phyloP scores from a whole-genome alignment of 768 basidiomycete genomes.

The Boletellus ananas region DNA sequence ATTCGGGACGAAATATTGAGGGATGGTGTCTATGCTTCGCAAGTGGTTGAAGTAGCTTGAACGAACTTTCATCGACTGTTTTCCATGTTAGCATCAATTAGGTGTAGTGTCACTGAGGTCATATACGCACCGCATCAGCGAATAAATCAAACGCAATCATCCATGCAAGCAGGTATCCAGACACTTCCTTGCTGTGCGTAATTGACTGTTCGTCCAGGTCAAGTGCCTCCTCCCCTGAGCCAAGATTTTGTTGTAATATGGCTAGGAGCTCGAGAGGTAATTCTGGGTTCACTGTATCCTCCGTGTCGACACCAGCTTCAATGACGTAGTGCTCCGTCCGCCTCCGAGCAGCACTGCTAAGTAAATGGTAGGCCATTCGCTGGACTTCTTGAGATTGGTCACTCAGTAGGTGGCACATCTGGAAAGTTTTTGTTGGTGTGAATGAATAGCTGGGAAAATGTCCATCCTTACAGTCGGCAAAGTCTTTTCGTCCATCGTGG shows the following conservation, averaged over 20 bases:
- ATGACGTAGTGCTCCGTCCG: slow-evolving; percentile 82
- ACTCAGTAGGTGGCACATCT: slow-evolving; percentile 80
- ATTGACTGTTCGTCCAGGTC: slow-evolving; percentile 40
- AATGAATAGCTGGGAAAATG: background rate
- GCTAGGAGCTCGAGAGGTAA: slow-evolving; percentile 66
- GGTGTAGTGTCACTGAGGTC: too few species aligned
- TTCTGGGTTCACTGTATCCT: slow-evolving; percentile 47
- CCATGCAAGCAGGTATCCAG: slow-evolving; percentile 80
- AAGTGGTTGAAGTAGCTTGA: slow-evolving; percentile 85
- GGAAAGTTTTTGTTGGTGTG: slow-evolving; percentile 1
- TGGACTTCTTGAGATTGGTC: slow-evolving; percentile 67
- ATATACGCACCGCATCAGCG: slow-evolving; percentile 64
- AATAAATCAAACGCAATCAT: slow-evolving; percentile 88
- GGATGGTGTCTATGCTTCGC: slow-evolving; percentile 63
- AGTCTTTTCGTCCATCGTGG: slow-evolving; percentile 60
- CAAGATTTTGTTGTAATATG: slow-evolving; percentile 51
- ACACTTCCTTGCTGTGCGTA: slow-evolving; percentile 36
- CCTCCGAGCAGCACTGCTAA: slow-evolving; percentile 65
- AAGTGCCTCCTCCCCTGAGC: slow-evolving; percentile 36
- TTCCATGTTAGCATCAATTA: background rate
- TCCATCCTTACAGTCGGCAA: slow-evolving; percentile 51
- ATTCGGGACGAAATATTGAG: slow-evolving; percentile 62
- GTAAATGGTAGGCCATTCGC: slow-evolving; percentile 70
- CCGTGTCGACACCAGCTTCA: slow-evolving; percentile 78
- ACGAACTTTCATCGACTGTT: slow-evolving; percentile 83